A percentile compares a stretch with the other conserved stretches of the same genome.
phyloP scores from a whole-genome alignment of 768 basidiomycete species.

The Gyrodon lividus region DNA sequence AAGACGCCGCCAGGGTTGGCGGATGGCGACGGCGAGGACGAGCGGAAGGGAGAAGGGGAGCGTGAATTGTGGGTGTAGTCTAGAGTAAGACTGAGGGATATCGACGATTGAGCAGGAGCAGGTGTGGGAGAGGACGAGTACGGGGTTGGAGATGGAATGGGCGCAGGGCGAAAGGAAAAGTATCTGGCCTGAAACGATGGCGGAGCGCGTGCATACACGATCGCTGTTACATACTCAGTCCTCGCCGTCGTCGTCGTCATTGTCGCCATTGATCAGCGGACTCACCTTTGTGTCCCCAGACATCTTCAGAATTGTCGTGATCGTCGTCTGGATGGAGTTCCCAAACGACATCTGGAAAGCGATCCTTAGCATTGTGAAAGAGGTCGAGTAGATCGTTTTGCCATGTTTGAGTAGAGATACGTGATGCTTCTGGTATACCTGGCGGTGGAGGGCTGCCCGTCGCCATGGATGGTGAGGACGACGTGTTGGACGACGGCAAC shows the following conservation, averaged over 20 bases:
- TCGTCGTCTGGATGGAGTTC: constrained; percentile 56
- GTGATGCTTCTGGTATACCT: constrained; percentile 54
- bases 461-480: constrained; percentile 26
- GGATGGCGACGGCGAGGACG: constrained; percentile 47
- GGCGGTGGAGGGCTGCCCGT: constrained; percentile 28
- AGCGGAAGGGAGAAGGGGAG: constrained; percentile 47
- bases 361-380: constrained; percentile 81
- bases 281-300: constrained; percentile 96
- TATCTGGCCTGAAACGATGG: constrained; percentile 89
- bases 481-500: constrained; percentile 25
- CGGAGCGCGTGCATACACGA: constrained; percentile 92
- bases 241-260: neutral
- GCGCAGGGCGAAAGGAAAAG: constrained; percentile 72
- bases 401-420: constrained; percentile 72
- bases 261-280: neutral
- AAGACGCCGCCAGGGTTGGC: constrained; percentile 46
- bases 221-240: constrained; percentile 48
- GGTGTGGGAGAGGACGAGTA: constrained; percentile 49
- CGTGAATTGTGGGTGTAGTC: constrained; percentile 41
- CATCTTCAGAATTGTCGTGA: constrained; percentile 52
- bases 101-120: constrained; percentile 56
- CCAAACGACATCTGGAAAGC: constrained; percentile 99
- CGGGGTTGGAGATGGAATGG: constrained; percentile 49
- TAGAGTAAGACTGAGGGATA: constrained; percentile 53
- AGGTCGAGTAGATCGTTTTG: constrained; percentile 75